phyloP scores from a whole-genome alignment of 257 asterid species.

The Rubia yunnanensis region DNA sequence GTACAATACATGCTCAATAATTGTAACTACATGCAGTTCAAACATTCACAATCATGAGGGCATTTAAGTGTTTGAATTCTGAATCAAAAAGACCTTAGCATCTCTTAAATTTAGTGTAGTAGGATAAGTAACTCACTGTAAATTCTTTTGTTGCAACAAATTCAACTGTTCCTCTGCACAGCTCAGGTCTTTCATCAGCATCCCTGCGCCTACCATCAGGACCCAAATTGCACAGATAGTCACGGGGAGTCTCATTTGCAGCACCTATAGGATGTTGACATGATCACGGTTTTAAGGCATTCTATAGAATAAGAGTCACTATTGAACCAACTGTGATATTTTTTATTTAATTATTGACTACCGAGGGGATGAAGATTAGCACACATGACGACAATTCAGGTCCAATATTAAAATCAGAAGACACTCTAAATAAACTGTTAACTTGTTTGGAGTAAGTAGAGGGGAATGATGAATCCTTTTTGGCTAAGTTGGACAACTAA shows the following conservation, averaged over 20 bases:
- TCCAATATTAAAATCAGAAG: neutral
- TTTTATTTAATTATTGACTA: neutral
- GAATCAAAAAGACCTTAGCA: slow-evolving; percentile 3
- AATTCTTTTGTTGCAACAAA: slow-evolving; percentile 88
- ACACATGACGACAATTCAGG: neutral
- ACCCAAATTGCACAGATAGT: slow-evolving; percentile 96
- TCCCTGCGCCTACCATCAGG: slow-evolving; percentile 99
- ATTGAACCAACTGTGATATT: neutral
- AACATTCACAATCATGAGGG: too few species aligned
- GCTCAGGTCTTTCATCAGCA: slow-evolving; percentile 96
- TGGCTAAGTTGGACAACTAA: neutral
- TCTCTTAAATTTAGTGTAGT: neutral
- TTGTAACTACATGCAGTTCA: too few species aligned
- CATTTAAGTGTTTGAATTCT: neutral
- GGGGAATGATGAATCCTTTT: neutral
- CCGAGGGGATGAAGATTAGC: neutral
- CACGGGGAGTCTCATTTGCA: slow-evolving; percentile 94
- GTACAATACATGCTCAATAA: too few species aligned
- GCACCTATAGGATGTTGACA: slow-evolving; percentile 50
- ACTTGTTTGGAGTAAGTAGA: neutral
- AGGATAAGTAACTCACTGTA: slow-evolving; percentile 51
- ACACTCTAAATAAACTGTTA: neutral
- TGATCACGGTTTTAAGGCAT: neutral
- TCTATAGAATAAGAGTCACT: neutral
- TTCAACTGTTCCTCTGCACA: slow-evolving; percentile 97